These are phyloP conservation scores for Aegilops sharonensis DNA, from an alignment of 176 grass and related monocot species.

Conservation along the genomic window DNA sequence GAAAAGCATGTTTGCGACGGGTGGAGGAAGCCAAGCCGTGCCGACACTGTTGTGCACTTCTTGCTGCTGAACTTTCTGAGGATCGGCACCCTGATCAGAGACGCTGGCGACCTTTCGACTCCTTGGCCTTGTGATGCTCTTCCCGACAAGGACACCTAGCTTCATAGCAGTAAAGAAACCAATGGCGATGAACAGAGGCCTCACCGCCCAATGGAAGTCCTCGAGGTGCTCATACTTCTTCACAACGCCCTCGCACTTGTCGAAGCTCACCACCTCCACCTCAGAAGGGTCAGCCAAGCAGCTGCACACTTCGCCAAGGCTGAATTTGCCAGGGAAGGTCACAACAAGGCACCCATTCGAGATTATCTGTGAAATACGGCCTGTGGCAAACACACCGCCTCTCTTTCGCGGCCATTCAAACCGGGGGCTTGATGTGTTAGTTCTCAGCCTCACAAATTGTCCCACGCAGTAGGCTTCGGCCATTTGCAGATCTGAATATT, in stretches of 20 bases:
- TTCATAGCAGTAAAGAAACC: constrained; percentile 75
- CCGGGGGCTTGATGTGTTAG: constrained; percentile 38
- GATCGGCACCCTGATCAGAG: constrained; percentile 35
- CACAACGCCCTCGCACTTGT: constrained; percentile 74
- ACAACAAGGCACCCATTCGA: constrained; percentile 77
- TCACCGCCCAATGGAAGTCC: constrained; percentile 89
- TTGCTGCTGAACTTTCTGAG: constrained; percentile 27
- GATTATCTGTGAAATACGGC: constrained; percentile 64
- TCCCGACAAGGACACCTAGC: constrained; percentile 62
- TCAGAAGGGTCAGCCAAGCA: constrained; percentile 82
- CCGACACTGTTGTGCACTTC: constrained; percentile 26
- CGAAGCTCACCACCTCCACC: constrained; percentile 78
- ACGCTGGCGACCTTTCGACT: constrained; percentile 49
- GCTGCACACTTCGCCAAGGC: constrained; percentile 51
- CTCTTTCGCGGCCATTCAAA: constrained; percentile 87
- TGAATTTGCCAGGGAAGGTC: constrained; percentile 84
- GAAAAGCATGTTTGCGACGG: constrained; percentile 79
- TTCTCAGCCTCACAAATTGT: constrained; percentile 83
- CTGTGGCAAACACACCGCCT: constrained; percentile 53
- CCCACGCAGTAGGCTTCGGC: constrained; percentile 77
- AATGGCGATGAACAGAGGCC: constrained; percentile 73
- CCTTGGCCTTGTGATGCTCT: constrained; percentile 46
- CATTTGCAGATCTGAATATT: constrained; percentile 81
- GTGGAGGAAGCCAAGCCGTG: constrained; percentile 53
- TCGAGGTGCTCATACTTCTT: constrained; percentile 95